Conservation (phyloP, 305 asterid species). For the Coffea humblotiana region DNA sequence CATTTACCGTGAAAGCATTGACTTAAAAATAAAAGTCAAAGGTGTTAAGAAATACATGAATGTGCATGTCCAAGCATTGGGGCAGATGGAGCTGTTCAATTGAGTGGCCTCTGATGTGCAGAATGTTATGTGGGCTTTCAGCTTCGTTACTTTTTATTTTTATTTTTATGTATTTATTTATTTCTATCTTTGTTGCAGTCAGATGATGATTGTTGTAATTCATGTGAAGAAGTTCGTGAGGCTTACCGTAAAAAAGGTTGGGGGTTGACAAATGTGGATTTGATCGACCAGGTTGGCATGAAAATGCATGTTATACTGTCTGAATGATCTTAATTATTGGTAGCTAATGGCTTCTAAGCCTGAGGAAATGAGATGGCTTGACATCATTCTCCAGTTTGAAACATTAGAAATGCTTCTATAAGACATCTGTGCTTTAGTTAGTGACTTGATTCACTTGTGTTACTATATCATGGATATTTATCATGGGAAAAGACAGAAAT, state of each 20-base stretch:
- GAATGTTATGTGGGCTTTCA: background rate
- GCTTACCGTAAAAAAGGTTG: conserved; percentile 94
- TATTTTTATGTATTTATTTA: background rate
- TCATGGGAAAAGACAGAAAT: background rate
- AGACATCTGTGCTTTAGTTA: background rate
- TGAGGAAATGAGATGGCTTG: background rate
- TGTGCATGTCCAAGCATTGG: background rate
- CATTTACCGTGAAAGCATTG: background rate
- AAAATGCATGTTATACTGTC: background rate
- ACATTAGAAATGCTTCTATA: background rate
- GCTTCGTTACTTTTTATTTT: background rate
- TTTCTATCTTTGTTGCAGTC: conserved; percentile 49
- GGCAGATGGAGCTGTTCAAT: background rate
- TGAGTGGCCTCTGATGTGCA: background rate
- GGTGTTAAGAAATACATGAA: background rate
- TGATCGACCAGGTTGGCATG: conserved; percentile 80
- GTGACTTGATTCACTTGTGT: background rate
- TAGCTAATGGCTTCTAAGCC: background rate
- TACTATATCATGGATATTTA: background rate
- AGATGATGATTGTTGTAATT: conserved; percentile 92
- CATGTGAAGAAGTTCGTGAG: conserved; percentile 98
- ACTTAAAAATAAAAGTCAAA: background rate
- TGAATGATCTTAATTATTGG: background rate
- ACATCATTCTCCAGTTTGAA: background rate
- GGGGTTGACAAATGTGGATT: conserved; percentile 74